A percentile compares a stretch with the other conserved stretches of the same genome.
These are phyloP conservation scores for Rhododendron williamsianum DNA, from an alignment of 148 eudicot genomes.

Conservation along the genomic window DNA sequence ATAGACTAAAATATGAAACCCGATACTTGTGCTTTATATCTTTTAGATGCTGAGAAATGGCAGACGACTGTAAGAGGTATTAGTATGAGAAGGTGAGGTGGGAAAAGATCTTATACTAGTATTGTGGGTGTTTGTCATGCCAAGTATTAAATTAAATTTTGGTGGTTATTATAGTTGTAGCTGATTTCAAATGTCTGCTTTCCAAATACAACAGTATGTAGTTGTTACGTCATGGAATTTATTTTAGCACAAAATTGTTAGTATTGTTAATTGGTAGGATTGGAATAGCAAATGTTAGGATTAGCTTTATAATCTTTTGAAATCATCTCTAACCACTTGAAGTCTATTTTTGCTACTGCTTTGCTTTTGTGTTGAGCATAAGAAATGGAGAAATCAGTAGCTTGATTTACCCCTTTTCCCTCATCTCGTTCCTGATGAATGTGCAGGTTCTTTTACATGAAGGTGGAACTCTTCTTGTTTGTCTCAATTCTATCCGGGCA, in stretches of 20 bases:
- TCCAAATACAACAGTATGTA: not conserved
- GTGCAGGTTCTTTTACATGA: conserved; percentile 91
- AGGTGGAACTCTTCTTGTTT: conserved; percentile 91
- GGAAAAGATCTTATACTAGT: not conserved
- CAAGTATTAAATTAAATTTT: not conserved
- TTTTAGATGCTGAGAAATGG: not conserved
- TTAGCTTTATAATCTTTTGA: not conserved
- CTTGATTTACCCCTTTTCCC: not conserved
- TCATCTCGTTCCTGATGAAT: conserved; percentile 9
- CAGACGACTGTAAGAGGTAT: not conserved
- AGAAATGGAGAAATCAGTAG: not conserved
- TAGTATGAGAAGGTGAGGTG: not conserved
- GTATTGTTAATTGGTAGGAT: not conserved
- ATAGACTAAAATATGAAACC: not conserved
- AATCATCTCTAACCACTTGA: not conserved
- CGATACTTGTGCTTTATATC: not conserved
- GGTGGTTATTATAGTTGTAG: not conserved
- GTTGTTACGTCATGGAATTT: not conserved
- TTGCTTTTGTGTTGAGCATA: not conserved
- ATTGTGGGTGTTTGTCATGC: not conserved
- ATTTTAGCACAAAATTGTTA: not conserved
- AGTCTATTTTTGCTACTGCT: not conserved
- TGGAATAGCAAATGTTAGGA: not conserved
- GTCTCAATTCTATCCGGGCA: conserved; percentile 88
- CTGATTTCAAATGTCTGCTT: not conserved